These are phyloP conservation scores for Saccharum officinarum DNA, from an alignment of 176 grass and related monocot genomes.

Conservation along the genomic window DNA sequence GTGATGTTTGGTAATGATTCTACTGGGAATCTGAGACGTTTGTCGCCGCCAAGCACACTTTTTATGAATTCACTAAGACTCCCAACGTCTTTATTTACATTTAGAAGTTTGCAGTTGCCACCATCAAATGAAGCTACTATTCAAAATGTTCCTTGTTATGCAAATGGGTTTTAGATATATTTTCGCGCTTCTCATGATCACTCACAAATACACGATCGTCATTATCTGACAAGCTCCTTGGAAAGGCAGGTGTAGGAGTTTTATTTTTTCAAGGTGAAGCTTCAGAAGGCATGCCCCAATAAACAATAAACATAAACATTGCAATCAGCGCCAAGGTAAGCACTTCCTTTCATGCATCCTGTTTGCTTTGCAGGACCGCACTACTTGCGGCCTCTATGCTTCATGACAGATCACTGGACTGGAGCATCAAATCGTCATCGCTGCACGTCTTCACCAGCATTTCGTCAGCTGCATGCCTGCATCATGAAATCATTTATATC, in stretches of 20 bases:
- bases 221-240: background rate
- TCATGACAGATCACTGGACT: background rate
- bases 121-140: too few species aligned
- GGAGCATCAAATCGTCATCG: background rate
- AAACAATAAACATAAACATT: background rate
- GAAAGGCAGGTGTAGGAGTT: background rate
- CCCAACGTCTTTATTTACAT: too few species aligned
- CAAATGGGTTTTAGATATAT: background rate
- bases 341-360: background rate
- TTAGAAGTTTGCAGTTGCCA: too few species aligned
- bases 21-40: too few species aligned
- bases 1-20: too few species aligned
- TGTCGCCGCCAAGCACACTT: too few species aligned
- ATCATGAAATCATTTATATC: too few species aligned
- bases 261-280: background rate
- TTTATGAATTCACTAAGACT: too few species aligned
- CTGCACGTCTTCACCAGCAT: too few species aligned
- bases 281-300: background rate
- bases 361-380: constrained; percentile 1
- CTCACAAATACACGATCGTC: background rate
- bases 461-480: too few species aligned
- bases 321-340: background rate
- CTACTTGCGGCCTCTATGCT: too few species aligned
- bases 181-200: background rate
- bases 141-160: background rate